Evolutionary conservation across 2,329 filamentous ascomycete genomes (phyloP).

Genomic region (Botrytis porri): DNA sequence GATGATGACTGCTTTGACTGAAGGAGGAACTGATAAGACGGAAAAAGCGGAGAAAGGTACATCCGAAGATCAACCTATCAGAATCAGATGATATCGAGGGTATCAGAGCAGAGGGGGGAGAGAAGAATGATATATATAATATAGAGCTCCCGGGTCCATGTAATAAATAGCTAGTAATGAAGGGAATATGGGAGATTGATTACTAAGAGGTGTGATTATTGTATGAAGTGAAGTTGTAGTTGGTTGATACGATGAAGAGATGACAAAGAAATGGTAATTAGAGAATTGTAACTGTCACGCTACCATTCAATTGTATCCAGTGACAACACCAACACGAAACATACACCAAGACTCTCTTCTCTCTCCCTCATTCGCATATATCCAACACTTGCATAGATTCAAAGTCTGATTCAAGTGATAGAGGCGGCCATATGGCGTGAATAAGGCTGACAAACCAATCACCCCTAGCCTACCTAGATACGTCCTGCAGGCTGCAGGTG

Average conservation of each 20-base stretch:
- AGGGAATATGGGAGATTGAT: too few species aligned
- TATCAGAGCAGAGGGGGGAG: neutral
- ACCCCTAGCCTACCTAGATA: neutral
- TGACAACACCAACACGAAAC: too few species aligned
- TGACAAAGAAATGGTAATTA: too few species aligned
- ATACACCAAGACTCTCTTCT: too few species aligned
- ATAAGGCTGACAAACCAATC: neutral
- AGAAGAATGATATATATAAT: neutral
- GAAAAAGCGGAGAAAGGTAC: neutral
- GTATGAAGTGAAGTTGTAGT: neutral
- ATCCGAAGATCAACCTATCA: constrained; percentile 4
- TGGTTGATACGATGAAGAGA: too few species aligned
- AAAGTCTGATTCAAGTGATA: neutral
- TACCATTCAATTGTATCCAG: too few species aligned
- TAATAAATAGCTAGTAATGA: too few species aligned
- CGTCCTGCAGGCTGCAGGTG: too few species aligned
- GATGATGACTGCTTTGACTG: neutral
- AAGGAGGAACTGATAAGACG: neutral
- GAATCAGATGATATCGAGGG: too few species aligned
- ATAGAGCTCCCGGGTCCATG: too few species aligned
- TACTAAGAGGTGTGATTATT: neutral
- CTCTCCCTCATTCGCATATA: neutral
- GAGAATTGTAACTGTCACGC: too few species aligned
- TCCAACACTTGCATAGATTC: neutral
- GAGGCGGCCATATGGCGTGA: neutral